phyloP scores from a whole-genome alignment of 2,329 filamentous ascomycete species.

The Fusarium coicis region DNA sequence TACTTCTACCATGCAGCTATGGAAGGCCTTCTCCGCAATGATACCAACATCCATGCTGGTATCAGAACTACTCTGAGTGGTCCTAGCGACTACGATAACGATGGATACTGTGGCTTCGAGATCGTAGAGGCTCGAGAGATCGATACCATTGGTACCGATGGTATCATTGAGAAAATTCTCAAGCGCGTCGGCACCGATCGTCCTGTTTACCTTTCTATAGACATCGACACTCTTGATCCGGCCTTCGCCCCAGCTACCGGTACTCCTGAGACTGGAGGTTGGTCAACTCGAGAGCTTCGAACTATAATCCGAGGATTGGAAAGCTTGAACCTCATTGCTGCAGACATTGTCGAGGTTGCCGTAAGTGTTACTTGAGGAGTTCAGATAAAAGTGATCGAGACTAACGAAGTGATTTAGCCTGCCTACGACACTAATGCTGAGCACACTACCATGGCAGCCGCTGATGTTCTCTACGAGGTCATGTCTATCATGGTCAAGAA shows the following conservation, averaged over 20 bases:
- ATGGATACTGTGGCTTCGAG: slow-evolving; percentile 81
- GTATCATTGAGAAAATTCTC: slow-evolving; percentile 82
- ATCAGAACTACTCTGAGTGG: slow-evolving; percentile 84
- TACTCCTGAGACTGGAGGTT: slow-evolving; percentile 80
- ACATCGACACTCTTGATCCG: slow-evolving; percentile 86
- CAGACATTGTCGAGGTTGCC: slow-evolving; percentile 77
- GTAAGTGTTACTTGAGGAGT: slow-evolving; percentile 22
- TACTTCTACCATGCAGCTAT: slow-evolving; percentile 87
- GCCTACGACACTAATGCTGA: slow-evolving; percentile 80
- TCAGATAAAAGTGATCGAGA: neutral
- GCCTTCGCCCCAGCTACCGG: slow-evolving; percentile 82
- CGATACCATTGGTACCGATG: slow-evolving; percentile 65
- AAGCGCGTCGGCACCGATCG: slow-evolving; percentile 78
- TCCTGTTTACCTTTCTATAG: slow-evolving; percentile 84
- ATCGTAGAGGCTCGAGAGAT: slow-evolving; percentile 75
- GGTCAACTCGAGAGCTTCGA: slow-evolving; percentile 77
- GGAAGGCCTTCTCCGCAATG: slow-evolving; percentile 82
- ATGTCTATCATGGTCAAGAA: slow-evolving; percentile 87
- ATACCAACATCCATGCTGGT: slow-evolving; percentile 88
- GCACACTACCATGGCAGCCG: slow-evolving; percentile 78
- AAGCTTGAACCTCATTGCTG: slow-evolving; percentile 74
- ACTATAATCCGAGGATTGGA: slow-evolving; percentile 78
- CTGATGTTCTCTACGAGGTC: slow-evolving; percentile 78
- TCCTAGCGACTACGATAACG: slow-evolving; percentile 76
- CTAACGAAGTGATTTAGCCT: slow-evolving; percentile 51